Base-by-base conservation (phyloP, 2,329 filamentous ascomycete species). In the Hypoxylon sp. region DNA sequence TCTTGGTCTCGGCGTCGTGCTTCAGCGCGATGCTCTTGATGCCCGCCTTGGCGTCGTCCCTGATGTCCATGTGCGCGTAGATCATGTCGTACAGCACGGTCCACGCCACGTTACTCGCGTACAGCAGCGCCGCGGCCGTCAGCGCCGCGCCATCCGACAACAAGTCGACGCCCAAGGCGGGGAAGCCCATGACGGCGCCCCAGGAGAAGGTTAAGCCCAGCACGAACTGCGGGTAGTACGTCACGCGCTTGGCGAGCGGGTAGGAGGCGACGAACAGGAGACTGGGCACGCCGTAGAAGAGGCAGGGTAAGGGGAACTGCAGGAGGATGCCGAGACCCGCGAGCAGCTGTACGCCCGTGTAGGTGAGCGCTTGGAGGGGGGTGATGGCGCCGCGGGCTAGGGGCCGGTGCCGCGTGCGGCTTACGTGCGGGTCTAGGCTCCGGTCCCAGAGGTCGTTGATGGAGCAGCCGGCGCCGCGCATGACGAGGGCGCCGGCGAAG, bases 361-460 rank as follows among this genome's bases (percentile, higher is more conserved):
- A 97, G 20, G 88, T 80, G 2, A 95, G 77, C 1, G 87, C 93
- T n/a, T 88, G 81, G 70, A 87, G 84, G 0, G 91, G 91, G 2
- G 87, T 89, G 52, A 97, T 81, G 54, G 93, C 93, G 32, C 91
- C 85, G 11, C 93, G 87, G 0, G 93, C 92, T 64, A 97, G 91
- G 2, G 93, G 93, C 15, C 93, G 89, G 30, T 92, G 81, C 13
- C 89, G 86, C 5, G 92, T 96, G 49, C 93, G 86, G 1, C 85
- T 79, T 13, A 97, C 93, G 66, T 93, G 86, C 6, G 91, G 89
- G 77, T 97, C 93, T 15, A 97, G 88, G 70, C 95, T 91, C 56
- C 92, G 87, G 77, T 97, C 93, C 91, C 92, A 94, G 52, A 96
- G 87, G 75, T 97, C 93, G 75, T 97, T 97, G 79, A 96, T 93